Evolutionary conservation across 495 filamentous ascomycete species (phyloP).

Genomic region (Penicillium egyptiacum): DNA sequence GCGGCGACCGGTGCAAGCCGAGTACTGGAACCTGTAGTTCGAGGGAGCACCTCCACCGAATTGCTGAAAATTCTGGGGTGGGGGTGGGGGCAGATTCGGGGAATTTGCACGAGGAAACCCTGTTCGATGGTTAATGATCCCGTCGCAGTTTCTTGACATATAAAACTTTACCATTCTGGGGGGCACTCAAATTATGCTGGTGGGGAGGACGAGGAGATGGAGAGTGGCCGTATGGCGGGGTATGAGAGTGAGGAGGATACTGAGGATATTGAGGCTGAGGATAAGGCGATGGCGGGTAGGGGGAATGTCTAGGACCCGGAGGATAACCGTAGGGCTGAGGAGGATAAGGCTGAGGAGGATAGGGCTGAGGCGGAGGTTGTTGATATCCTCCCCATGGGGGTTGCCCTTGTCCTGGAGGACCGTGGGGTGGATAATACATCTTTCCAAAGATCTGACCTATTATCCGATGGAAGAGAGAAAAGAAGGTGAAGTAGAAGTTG

Average conservation of each 20-base stretch:
- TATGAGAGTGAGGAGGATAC: conserved; percentile 19
- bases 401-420: conserved; percentile 29
- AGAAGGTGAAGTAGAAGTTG: background rate
- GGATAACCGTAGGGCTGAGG: conserved; percentile 21
- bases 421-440: conserved; percentile 15
- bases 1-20: conserved; percentile 81
- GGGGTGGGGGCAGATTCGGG: conserved; percentile 35
- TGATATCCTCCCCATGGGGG: conserved; percentile 32
- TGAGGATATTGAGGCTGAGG: conserved; percentile 16
- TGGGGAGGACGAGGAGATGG: conserved; percentile 17
- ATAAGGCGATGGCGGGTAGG: conserved; percentile 19
- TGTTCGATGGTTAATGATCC: conserved; percentile 2
- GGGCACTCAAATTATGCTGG: conserved; percentile 13
- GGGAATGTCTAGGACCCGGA: conserved; percentile 5
- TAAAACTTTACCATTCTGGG: conserved; percentile 17
- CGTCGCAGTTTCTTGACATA: background rate
- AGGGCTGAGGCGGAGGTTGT: conserved; percentile 23
- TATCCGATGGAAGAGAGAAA: background rate
- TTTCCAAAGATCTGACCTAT: background rate
- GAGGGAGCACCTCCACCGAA: conserved; percentile 80
- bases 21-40: conserved; percentile 84
- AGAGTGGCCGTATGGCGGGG: conserved; percentile 16
- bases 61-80: conserved; percentile 43
- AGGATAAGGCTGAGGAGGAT: conserved; percentile 27
- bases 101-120: conserved; percentile 18